Base-by-base conservation (phyloP, 2,329 filamentous ascomycete genomes). In the Westerdykella sp. region DNA sequence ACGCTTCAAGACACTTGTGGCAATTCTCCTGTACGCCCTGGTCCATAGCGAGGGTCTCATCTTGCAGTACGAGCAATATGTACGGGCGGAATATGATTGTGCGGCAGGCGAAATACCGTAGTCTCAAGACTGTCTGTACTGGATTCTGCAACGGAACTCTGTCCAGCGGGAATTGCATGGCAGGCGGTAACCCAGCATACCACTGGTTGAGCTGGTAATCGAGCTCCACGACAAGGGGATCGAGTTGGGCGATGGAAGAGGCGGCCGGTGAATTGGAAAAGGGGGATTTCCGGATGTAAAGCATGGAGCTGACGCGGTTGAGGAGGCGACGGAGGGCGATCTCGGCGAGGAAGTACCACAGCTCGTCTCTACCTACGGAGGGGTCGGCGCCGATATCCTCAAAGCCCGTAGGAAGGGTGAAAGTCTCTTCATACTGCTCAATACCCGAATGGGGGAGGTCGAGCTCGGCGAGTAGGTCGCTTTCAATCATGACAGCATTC, bases 21-120 rank as follows among this genome's bases (percentile, higher is more conserved):
- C 87, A 91, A 58, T 83, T 85, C 39, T 88, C 85, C 51, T 83
- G 78, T 39, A 91, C 85, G 10, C 79, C 76, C 10, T 79, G 80
- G 66, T 91, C 85, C 55, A 84, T 66, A 12, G 83, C 78, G 16
- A 84, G 77, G 51, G 81, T 81, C 56, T 89, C 85, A 47, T 90
- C 87, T 57, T 89, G 83, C 16, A 93, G 68, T 2, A 90, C 86
- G 10, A 85, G 84, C 45, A 89, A 72, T 48, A 91, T 86, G 63
- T 91, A 91, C 0, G 87, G 87, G 22, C 87, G 78, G 69, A 88
- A 91, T 51, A 93, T 91, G 56, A 91, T 90, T 21, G 86, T 91
- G 44, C 85, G 81, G 65, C 87, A 93, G 34, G 87, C 87, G 63
- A 87, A 90, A 69, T 91, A 93, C 23, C 87, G 79, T 47, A 91